These are phyloP conservation scores for Forsythia suspensa DNA, from an alignment of 257 asterid genomes.

Conservation along the genomic window DNA sequence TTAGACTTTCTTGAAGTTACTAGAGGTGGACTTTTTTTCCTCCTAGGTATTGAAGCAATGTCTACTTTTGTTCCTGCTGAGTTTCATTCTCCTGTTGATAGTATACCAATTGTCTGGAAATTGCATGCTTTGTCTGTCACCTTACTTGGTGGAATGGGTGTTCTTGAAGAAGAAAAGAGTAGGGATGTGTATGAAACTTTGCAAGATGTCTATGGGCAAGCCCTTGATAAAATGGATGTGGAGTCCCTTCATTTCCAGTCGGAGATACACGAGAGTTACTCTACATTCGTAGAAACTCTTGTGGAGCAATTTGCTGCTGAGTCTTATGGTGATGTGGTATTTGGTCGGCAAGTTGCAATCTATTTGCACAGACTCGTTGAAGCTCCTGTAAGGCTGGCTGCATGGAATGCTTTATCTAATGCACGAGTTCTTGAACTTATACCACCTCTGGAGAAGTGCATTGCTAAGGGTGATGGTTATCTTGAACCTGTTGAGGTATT, in stretches of 20 bases:
- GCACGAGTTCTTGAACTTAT: constrained; percentile 83
- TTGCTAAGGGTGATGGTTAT: constrained; percentile 62
- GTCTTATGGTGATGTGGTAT: constrained; percentile 81
- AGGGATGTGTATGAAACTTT: constrained; percentile 61
- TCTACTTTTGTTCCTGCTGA: constrained; percentile 37
- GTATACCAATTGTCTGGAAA: constrained; percentile 81
- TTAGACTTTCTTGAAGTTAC: constrained; percentile 49
- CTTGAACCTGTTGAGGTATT: constrained; percentile 91
- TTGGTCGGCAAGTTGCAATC: constrained; percentile 81
- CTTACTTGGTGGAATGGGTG: constrained; percentile 62
- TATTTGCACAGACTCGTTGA: constrained; percentile 73
- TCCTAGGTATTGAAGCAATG: constrained; percentile 72
- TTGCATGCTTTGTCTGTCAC: constrained; percentile 79
- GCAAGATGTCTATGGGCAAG: constrained; percentile 71
- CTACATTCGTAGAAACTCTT: constrained; percentile 72
- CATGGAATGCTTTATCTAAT: constrained; percentile 75
- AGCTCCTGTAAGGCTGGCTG: constrained; percentile 70
- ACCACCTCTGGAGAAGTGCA: constrained; percentile 67
- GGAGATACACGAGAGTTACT: constrained; percentile 69
- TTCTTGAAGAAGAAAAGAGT: constrained; percentile 80
- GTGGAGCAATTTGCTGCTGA: constrained; percentile 93
- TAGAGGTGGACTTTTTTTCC: constrained; percentile 81
- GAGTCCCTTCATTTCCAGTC: constrained; percentile 50
- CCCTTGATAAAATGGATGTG: constrained; percentile 32
- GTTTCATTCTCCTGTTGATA: constrained; percentile 35